These are phyloP conservation scores for Podaxis sp. DNA, from an alignment of 768 basidiomycete genomes.

Conservation along the genomic window DNA sequence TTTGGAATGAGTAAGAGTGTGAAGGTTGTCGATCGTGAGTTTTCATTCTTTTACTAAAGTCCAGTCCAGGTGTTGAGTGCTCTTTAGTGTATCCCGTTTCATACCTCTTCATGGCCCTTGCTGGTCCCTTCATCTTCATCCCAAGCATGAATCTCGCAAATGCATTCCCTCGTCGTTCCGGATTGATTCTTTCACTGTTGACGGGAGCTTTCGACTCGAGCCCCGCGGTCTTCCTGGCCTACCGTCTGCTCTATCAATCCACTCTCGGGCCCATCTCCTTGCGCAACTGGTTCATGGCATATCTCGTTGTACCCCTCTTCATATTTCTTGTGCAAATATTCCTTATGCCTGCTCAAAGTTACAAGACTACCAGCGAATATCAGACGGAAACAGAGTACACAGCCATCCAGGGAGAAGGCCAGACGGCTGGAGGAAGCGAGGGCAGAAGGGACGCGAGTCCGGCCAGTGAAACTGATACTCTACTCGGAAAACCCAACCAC, in stretches of 20 bases:
- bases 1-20: background rate
- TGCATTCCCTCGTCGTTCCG: conserved; percentile 8
- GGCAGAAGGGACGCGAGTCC: background rate
- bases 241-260: conserved; percentile 6
- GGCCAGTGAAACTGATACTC: conserved; percentile 1
- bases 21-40: conserved; percentile 4
- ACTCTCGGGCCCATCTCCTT: conserved; percentile 3
- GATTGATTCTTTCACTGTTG: background rate
- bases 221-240: conserved; percentile 9
- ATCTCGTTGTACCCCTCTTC: background rate
- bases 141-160: conserved; percentile 5
- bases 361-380: background rate
- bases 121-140: conserved; percentile 9
- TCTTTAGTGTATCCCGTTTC: conserved; percentile 1
- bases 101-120: conserved; percentile 6
- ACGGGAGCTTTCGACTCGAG: conserved; percentile 11
- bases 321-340: background rate
- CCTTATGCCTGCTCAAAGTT: conserved; percentile 1
- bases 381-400: background rate
- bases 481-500: background rate
- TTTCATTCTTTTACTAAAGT: background rate
- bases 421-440: background rate
- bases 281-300: conserved; percentile 3
- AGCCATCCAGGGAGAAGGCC: background rate
- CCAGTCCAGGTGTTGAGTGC: background rate